Conservation (phyloP, 768 basidiomycete species). For the Coprinopsis sp. region DNA sequence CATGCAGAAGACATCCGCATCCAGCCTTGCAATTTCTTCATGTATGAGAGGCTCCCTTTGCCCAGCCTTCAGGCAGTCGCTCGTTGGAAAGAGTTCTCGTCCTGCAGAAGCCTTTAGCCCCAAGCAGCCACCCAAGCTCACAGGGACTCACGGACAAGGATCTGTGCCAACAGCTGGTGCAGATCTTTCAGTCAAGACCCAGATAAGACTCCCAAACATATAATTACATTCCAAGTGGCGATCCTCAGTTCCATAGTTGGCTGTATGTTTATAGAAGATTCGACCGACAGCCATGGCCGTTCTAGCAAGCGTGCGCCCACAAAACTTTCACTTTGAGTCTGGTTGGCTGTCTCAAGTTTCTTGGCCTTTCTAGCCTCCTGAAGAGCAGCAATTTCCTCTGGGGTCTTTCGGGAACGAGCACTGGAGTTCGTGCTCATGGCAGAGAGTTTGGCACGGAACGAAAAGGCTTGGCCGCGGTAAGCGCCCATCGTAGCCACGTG, state of each 20-base stretch:
- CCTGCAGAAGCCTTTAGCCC: slow-evolving; percentile 35
- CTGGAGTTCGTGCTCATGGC: neutral
- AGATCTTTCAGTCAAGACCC: neutral
- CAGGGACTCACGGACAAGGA: slow-evolving; percentile 63
- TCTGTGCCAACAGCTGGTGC: slow-evolving; percentile 68
- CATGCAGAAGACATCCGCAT: slow-evolving; percentile 82
- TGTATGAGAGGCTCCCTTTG: slow-evolving; percentile 75
- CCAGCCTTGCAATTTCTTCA: slow-evolving; percentile 64
- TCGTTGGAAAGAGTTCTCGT: slow-evolving; percentile 78
- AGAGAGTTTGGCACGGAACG: neutral
- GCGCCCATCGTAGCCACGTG: slow-evolving; percentile 1
- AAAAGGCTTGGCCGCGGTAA: neutral
- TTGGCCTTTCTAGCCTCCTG: slow-evolving; percentile 47
- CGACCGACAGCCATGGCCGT: slow-evolving; percentile 38
- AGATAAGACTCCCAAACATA: slow-evolving; percentile 9
- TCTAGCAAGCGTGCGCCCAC: slow-evolving; percentile 17
- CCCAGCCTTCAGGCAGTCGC: slow-evolving; percentile 72
- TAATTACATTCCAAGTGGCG: slow-evolving; percentile 82
- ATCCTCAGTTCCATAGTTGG: slow-evolving; percentile 43
- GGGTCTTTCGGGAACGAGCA: neutral
- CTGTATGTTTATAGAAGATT: slow-evolving; percentile 14
- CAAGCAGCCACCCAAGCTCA: neutral
- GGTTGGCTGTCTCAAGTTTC: slow-evolving; percentile 20
- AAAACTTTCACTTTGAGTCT: neutral
- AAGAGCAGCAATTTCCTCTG: slow-evolving; percentile 4